These are phyloP conservation scores for Aspergillus affinis DNA, from an alignment of 495 filamentous ascomycete species.

Conservation along the genomic window DNA sequence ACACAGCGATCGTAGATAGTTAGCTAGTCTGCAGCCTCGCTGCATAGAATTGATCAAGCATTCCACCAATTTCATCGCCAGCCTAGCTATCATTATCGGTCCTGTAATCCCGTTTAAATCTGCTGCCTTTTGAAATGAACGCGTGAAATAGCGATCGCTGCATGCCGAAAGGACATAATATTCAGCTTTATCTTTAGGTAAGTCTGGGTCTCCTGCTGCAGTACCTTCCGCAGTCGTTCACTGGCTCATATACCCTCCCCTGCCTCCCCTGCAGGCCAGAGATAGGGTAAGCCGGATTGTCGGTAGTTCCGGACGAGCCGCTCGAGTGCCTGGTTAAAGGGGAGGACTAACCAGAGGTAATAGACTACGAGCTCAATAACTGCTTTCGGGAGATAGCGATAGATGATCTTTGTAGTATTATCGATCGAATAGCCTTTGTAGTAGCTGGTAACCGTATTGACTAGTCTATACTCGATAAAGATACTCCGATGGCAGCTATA, in stretches of 20 bases:
- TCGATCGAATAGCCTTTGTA: not conserved
- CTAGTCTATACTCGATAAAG: constrained; percentile 5
- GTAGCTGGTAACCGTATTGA: not conserved
- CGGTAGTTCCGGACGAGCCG: not conserved
- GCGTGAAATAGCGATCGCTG: not conserved
- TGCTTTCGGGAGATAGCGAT: not conserved
- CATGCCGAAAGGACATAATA: not conserved
- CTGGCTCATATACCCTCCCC: not conserved
- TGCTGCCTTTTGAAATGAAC: not conserved
- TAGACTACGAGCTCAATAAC: not conserved
- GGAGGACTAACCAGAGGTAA: constrained; percentile 1
- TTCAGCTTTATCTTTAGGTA: constrained; percentile 1
- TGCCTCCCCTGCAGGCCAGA: not conserved
- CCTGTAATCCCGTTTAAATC: constrained; percentile 1
- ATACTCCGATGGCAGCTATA: not conserved
- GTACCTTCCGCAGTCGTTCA: not conserved
- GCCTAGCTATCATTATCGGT: not conserved
- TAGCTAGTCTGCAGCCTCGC: no score
- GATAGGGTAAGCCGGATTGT: not conserved
- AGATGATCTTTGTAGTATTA: constrained; percentile 8
- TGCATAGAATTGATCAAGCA: no score
- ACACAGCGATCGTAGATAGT: no score
- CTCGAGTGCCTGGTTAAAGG: not conserved
- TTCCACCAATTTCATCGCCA: no score
- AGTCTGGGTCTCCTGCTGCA: constrained; percentile 3